Evolutionary conservation across 1,139 yeast genomes (phyloP).

Genomic region (Debaryomycetaceae sp.): DNA sequence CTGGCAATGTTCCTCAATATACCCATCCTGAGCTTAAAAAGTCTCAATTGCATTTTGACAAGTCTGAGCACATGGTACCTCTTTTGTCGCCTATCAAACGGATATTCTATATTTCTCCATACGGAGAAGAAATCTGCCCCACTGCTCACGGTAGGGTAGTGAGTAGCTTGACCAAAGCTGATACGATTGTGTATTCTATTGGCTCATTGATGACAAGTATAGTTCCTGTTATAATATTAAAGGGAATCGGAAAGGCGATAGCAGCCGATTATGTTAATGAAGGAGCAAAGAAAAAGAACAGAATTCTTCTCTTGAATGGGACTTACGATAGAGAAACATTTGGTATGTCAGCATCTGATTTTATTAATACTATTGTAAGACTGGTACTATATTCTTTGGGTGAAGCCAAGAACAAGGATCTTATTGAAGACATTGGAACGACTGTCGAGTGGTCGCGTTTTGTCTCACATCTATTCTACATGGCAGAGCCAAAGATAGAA

Average conservation of each 20-base stretch:
- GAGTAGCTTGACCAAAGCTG: slow-evolving; percentile 47
- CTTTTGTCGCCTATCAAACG: slow-evolving; percentile 73
- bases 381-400: slow-evolving; percentile 43
- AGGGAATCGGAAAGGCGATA: slow-evolving; percentile 67
- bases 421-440: slow-evolving; percentile 4
- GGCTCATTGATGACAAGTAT: slow-evolving; percentile 89
- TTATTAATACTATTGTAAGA: slow-evolving; percentile 51
- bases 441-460: slow-evolving; percentile 35
- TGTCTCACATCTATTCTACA: slow-evolving; percentile 56
- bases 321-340: slow-evolving; percentile 72
- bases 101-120: slow-evolving; percentile 79
- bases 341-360: slow-evolving; percentile 60
- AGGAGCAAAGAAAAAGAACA: slow-evolving; percentile 28
- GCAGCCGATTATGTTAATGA: slow-evolving; percentile 25
- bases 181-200: slow-evolving; percentile 69
- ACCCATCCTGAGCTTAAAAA: slow-evolving; percentile 75
- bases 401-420: slow-evolving; percentile 8
- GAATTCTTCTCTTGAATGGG: slow-evolving; percentile 67
- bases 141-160: slow-evolving; percentile 65
- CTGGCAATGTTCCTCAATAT: slow-evolving; percentile 68
- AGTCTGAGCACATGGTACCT: slow-evolving; percentile 51
- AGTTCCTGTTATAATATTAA: slow-evolving; percentile 69
- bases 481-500: slow-evolving; percentile 42
- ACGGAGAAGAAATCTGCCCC: slow-evolving; percentile 86
- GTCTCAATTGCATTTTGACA: slow-evolving; percentile 72